Evolutionary conservation across 73 alveolate genomes (phyloP).

Genomic region (Tetrahymena malaccensis): DNA sequence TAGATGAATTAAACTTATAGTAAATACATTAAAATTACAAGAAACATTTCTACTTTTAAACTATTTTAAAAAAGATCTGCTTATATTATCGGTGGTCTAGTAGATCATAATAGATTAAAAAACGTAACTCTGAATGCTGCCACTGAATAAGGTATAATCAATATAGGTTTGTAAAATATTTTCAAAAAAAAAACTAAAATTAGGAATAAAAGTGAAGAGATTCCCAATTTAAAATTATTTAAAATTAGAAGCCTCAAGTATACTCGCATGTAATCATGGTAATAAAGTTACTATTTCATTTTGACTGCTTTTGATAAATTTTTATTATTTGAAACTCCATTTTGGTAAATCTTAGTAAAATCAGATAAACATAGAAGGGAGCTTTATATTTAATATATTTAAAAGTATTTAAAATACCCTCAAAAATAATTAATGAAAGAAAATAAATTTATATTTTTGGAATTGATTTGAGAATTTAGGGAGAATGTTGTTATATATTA

Average conservation of each 20-base stretch:
- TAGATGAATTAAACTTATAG: slow-evolving; percentile 57
- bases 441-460: no score
- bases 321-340: no score
- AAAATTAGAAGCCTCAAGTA: background rate
- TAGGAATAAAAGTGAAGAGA: background rate
- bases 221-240: background rate
- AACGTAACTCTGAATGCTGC: slow-evolving; percentile 83
- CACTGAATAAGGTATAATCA: slow-evolving; percentile 59
- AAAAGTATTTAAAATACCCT: no score
- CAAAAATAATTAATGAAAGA: no score
- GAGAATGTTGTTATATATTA: background rate
- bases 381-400: no score
- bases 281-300: background rate
- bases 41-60: background rate
- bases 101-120: slow-evolving; percentile 92
- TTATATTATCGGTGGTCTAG: slow-evolving; percentile 95
- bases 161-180: slow-evolving; percentile 43
- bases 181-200: background rate
- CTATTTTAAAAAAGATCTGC: background rate
- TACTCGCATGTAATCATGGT: slow-evolving; percentile 3
- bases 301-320: no score
- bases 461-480: no score
- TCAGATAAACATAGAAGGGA: no score
- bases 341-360: no score
- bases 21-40: background rate